A percentile compares a stretch with the other conserved stretches of the same genome.
Conservation (phyloP, 768 basidiomycete genomes). For the Chalciporus sphaerocephalus region DNA sequence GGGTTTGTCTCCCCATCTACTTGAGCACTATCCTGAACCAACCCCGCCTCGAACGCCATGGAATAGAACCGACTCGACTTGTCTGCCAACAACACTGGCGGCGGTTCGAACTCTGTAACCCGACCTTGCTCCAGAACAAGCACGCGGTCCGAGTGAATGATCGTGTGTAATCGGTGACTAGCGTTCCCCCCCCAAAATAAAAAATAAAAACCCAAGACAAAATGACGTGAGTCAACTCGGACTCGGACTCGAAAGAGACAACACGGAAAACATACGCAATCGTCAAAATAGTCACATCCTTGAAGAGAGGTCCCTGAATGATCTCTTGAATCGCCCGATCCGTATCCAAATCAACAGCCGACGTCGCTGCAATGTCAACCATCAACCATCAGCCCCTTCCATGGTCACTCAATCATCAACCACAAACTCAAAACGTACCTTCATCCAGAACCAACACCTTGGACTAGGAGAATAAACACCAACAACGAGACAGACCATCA, state of each 20-base stretch:
- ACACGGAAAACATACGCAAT: constrained; percentile 58
- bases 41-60: constrained; percentile 62
- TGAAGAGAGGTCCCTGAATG: constrained; percentile 74
- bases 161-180: constrained; percentile 82
- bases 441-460: constrained; percentile 93
- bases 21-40: constrained; percentile 17
- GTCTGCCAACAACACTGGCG: constrained; percentile 57
- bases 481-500: no score
- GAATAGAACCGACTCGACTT: constrained; percentile 55
- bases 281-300: constrained; percentile 76
- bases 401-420: not conserved
- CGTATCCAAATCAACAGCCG: constrained; percentile 87
- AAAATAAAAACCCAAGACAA: no score
- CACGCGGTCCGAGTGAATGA: constrained; percentile 75
- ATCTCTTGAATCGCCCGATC: constrained; percentile 87
- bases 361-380: constrained; percentile 61
- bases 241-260: not conserved
- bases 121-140: constrained; percentile 79
- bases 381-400: not conserved
- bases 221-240: no score
- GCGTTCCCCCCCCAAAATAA: no score
- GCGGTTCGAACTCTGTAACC: constrained; percentile 80
- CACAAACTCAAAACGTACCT: constrained; percentile 39
- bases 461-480: no score
- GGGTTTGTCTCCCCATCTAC: no score